Conservation (phyloP, 2,329 filamentous ascomycete genomes). For the Alternaria longipes region DNA sequence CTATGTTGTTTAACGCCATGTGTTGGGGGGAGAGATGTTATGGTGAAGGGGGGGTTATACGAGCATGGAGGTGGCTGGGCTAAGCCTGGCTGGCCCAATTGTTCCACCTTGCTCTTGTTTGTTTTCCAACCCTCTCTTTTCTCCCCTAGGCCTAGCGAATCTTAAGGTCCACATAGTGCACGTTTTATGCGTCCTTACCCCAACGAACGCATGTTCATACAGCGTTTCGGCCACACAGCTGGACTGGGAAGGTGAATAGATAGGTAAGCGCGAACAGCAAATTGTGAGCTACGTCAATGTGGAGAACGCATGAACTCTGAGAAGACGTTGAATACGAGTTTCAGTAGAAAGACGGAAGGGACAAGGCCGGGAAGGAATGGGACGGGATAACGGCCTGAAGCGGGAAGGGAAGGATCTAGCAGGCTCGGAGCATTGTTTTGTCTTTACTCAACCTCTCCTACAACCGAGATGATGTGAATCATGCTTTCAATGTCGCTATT, state of each 20-base stretch:
- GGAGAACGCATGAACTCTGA: neutral
- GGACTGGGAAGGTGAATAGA: slow-evolving; percentile 25
- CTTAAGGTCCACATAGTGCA: neutral
- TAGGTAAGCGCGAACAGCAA: slow-evolving; percentile 14
- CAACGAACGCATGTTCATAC: slow-evolving; percentile 11
- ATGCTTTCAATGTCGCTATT: neutral
- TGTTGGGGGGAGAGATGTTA: neutral
- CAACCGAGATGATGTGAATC: slow-evolving; percentile 5
- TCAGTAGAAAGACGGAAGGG: neutral
- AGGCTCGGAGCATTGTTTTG: slow-evolving; percentile 24
- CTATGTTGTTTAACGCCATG: neutral
- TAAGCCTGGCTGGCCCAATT: neutral
- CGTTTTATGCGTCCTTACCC: neutral
- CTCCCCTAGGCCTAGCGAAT: neutral
- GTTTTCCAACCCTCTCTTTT: neutral
- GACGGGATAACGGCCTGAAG: slow-evolving; percentile 25
- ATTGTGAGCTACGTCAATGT: slow-evolving; percentile 5
- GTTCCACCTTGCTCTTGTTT: neutral
- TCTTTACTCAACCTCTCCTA: neutral
- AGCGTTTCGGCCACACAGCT: slow-evolving; percentile 9
- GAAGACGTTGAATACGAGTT: neutral
- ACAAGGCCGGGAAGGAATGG: slow-evolving; percentile 5
- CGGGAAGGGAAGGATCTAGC: slow-evolving; percentile 28
- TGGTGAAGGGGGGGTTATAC: neutral
- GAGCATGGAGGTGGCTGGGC: neutral